Base-by-base conservation (phyloP, 495 filamentous ascomycete genomes). In the Penicillium subrubescens region DNA sequence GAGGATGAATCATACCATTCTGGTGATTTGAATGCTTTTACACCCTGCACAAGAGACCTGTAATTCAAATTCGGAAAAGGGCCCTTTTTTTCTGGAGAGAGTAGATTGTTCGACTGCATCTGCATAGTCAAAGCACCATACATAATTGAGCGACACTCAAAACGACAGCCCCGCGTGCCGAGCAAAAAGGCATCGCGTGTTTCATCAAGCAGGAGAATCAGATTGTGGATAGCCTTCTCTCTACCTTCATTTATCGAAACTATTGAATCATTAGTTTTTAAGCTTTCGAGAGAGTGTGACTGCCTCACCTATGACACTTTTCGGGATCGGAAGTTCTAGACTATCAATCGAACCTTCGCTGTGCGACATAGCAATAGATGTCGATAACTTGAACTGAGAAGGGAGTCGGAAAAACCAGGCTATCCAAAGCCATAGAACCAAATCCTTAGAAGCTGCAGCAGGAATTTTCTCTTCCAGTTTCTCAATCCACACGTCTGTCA, bases 401-500 rank as follows among this genome's bases (percentile, higher is more conserved):
- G 65, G 52, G 23, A 67, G 59, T 33, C 57, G 59, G 44, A 81
- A 79, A 55, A 72, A 68, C 71, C 72, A 81, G 19, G 77, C 62
- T 48, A 82, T 63, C 68, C 71, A 77, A 19, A 82, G 19, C 80
- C 79, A 81, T 2, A 76, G 43, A 0, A 81, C 61, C 10, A 76
- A 57, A 41, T 78, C 73, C 34, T 76, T 65, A 48, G 46, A 71
- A 66, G 63, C 67, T 48, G 61, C 57, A 10, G 43, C 35, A 2
- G n/a, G 46, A 51, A 27, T 17, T 41, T 41, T 41, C 15, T 7
- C 39, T 2, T 41, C 39, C 39, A 41, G 5, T 14, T 12, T 17
- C 15, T 51, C 46, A n/a, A 51, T 51, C 25, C 46, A 19, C 46
- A 51, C 69, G 7, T 82, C 77, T n/a, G 74, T 69, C 54, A 79